Conservation (phyloP, 257 asterid species). For the Solanum dulcamara region DNA sequence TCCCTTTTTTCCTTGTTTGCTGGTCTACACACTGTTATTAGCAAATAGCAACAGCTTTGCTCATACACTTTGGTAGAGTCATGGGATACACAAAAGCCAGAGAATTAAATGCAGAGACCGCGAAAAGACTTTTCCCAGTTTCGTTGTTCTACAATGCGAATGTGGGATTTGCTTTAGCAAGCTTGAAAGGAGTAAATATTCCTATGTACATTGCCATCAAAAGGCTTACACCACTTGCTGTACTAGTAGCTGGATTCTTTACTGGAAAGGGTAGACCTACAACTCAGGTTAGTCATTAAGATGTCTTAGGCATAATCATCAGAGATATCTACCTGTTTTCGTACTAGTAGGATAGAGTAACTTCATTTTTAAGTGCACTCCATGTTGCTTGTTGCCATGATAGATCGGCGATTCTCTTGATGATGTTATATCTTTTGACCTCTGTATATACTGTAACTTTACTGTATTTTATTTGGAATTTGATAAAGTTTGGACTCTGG, state of each 20-base stretch:
- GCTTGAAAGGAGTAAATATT: conserved; percentile 95
- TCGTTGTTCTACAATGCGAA: conserved; percentile 95
- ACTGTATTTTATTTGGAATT: not conserved
- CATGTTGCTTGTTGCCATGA: not conserved
- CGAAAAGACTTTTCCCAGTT: conserved; percentile 69
- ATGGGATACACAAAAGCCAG: conserved; percentile 67
- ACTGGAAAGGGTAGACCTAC: conserved; percentile 82
- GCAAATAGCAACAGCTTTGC: conserved; percentile 88
- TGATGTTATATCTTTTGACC: not conserved
- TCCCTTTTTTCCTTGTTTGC: conserved; percentile 12
- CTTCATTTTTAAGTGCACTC: not conserved
- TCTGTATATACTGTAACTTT: not conserved
- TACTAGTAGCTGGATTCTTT: conserved; percentile 79
- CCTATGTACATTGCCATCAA: conserved; percentile 99
- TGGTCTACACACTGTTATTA: conserved; percentile 29
- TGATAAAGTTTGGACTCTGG: not conserved
- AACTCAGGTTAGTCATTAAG: conserved; percentile 49
- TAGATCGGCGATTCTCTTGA: not conserved
- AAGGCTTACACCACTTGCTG: conserved; percentile 97
- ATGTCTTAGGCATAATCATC: not conserved
- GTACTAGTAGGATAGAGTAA: not conserved
- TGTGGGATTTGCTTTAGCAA: conserved; percentile 95
- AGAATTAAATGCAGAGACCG: conserved; percentile 57
- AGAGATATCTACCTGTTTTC: not conserved
- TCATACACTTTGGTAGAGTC: conserved; percentile 68